Base-by-base conservation (phyloP, 495 filamentous ascomycete species). In the Oleoguttula mirabilis region DNA sequence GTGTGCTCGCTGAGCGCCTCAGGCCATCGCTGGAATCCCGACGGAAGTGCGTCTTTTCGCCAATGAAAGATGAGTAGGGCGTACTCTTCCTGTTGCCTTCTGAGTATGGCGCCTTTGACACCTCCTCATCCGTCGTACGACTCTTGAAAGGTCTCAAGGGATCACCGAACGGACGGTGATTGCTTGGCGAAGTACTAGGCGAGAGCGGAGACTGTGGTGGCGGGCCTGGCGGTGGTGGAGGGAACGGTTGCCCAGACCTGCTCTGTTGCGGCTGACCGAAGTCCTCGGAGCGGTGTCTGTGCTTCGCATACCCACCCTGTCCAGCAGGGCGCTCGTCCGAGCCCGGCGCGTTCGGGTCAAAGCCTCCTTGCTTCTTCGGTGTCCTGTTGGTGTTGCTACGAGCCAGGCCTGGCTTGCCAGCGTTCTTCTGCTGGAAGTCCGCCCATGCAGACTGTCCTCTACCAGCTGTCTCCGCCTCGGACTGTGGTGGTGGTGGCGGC, bases 51-150 rank as follows among this genome's bases (percentile, higher is more conserved):
- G 75, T 79, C 64, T 71, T 82, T 55, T 90, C 85, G 12, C 82
- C 82, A 37, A 75, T 72, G 21, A 72, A 60, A 2, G 69, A 72
- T 25, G 75, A 69, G 55, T 93, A 90, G 0, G 78, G 75, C 6
- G 77, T 81, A 41, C 82, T 76, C 19, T 70, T 60, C 8, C 82
- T 70, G 15, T 58, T 61, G 41, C 70, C 44, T 36, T 58, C 50
- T 58, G 45, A 32, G 59, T 59, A 55, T 10, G 50, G 54, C 15
- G 42, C 44, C 20, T 50, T 38, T 27, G 37, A 17, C 15, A 11
- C 3, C 4, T 8, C 8, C 8, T 35, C 32, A 10, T 45, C 32
- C 1, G 47, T 47, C 16, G 38, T 36, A 17, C 50, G 39, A 31
- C 34, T 62, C 33, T 55, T 56, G 32, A 67, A 68, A 36, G 68